These are phyloP conservation scores for Volvariella volvacea DNA, from an alignment of 1,284 basidiomycete species.

Conservation along the genomic window DNA sequence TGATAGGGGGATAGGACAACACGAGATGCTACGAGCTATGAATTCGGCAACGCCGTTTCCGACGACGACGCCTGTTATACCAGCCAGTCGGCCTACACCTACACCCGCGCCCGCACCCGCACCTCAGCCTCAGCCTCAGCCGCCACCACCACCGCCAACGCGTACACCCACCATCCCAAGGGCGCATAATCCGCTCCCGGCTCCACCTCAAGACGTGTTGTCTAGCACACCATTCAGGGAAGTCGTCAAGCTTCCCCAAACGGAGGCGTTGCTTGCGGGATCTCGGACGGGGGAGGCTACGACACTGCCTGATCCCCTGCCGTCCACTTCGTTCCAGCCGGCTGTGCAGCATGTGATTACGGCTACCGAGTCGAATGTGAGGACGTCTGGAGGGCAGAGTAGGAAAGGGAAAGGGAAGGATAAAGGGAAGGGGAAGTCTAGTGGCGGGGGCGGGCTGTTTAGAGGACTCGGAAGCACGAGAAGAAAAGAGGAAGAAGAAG, in stretches of 20 bases:
- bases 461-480: no score
- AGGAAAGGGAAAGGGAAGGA: neutral
- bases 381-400: neutral
- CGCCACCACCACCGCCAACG: no score
- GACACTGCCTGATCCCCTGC: neutral
- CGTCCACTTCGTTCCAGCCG: neutral
- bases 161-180: no score
- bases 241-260: conserved; percentile 39
- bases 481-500: no score
- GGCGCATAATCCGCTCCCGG: conserved; percentile 41
- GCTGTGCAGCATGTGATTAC: neutral
- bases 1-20: neutral
- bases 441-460: no score
- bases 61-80: no score
- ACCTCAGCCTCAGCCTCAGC: no score
- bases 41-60: no score
- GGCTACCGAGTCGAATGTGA: neutral
- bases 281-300: neutral
- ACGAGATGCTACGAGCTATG: neutral
- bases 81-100: no score
- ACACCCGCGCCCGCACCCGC: no score
- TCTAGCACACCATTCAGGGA: conserved; percentile 40
- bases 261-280: conserved; percentile 26
- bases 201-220: conserved; percentile 43
- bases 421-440: neutral